Percentiles rank a stretch among this genome's conserved stretches.
These are phyloP conservation scores for Apiotrichum veenhuisii DNA, from an alignment of 1,284 basidiomycete genomes.

Conservation along the genomic window DNA sequence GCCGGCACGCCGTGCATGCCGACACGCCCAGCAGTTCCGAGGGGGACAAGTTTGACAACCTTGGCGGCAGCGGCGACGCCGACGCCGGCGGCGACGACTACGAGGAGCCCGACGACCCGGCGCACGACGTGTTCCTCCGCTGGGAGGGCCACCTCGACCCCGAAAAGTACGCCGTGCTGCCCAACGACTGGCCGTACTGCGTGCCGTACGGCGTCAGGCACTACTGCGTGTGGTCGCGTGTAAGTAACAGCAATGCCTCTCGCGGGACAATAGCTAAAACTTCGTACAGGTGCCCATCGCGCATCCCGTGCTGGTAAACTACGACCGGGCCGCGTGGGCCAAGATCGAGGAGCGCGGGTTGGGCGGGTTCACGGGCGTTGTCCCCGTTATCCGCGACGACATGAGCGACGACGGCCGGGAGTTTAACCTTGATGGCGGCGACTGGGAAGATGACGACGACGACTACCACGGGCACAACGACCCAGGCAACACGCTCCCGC, in stretches of 20 bases:
- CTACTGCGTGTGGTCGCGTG: conserved; percentile 45
- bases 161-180: conserved; percentile 38
- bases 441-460: not conserved
- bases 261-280: not conserved
- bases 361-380: conserved; percentile 45
- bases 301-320: conserved; percentile 39
- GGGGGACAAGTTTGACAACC: not conserved
- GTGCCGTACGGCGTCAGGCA: conserved; percentile 44
- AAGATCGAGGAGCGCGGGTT: conserved; percentile 40
- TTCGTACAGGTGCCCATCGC: conserved; percentile 39
- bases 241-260: conserved; percentile 19
- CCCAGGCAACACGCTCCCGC: not conserved
- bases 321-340: conserved; percentile 34
- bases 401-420: too few relatives aligned
- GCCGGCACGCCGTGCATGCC: not conserved
- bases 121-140: conserved; percentile 26
- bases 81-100: not conserved
- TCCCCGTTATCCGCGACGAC: conserved; percentile 10
- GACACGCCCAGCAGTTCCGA: not conserved
- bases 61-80: too few relatives aligned
- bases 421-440: too few relatives aligned
- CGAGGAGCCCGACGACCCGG: not conserved
- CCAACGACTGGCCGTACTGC: conserved; percentile 50
- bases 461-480: not conserved
- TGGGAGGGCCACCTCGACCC: conserved; percentile 35